Evolutionary conservation across 768 basidiomycete species (phyloP).

Genomic region (Mycena albidolilacea): DNA sequence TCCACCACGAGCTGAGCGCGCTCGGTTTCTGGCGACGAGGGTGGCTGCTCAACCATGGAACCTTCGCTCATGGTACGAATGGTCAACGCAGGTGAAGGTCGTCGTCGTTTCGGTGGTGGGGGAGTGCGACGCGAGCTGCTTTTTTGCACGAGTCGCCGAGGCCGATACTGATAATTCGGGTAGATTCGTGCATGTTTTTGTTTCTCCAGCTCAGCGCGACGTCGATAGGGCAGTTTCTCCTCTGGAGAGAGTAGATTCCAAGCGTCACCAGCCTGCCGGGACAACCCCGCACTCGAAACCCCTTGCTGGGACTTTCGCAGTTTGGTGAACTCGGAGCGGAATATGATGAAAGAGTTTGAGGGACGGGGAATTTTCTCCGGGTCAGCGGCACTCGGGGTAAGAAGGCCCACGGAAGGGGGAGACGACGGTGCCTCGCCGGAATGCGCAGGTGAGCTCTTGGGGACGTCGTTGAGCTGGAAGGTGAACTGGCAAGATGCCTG

Average conservation of each 20-base stretch:
- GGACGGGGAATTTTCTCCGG: conserved; percentile 28
- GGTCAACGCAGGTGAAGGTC: conserved; percentile 17
- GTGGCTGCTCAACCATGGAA: conserved; percentile 18
- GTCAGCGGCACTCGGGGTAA: neutral
- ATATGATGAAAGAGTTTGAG: conserved; percentile 36
- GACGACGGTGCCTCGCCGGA: neutral
- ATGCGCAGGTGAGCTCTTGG: neutral
- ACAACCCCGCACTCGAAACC: neutral
- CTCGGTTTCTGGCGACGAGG: conserved; percentile 31
- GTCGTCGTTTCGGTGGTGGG: neutral
- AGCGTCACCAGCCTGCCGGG: conserved; percentile 30
- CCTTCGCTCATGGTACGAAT: conserved; percentile 1
- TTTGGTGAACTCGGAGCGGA: conserved; percentile 29
- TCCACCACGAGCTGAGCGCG: neutral
- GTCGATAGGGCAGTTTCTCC: conserved; percentile 20
- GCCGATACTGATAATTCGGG: conserved; percentile 38
- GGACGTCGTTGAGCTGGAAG: neutral
- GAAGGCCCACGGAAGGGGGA: neutral
- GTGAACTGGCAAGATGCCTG: conserved; percentile 23
- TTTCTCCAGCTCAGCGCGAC: conserved; percentile 29
- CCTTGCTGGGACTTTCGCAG: conserved; percentile 11
- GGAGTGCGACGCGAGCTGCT: neutral
- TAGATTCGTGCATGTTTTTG: conserved; percentile 22
- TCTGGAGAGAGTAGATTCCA: conserved; percentile 16
- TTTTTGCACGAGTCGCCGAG: conserved; percentile 3